Evolutionary conservation across 192 early-diverging fungal genomes (phyloP), one percentile per base, ranked within the genome.

Genomic region (Jimgerdemannia flammicorona): DNA sequence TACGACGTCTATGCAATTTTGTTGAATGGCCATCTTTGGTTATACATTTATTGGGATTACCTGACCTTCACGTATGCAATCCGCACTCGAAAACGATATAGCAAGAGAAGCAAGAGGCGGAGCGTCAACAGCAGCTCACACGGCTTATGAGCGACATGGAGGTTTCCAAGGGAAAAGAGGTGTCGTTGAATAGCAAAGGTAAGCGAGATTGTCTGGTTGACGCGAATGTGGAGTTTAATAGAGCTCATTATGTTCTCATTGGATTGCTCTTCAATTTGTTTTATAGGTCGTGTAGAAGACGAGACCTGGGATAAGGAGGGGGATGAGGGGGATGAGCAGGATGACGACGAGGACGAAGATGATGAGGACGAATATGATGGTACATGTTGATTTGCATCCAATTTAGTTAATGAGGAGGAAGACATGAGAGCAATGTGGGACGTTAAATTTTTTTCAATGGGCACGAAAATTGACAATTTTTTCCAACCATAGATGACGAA

Each of bases 111-210:
- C 87, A 90, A 83, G 89, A 88, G 76, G 86, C 84, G 67, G 86
- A 91, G 63, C 75, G 78, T 67, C 72, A 83, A 66, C 68, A 91
- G 67, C 88, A 93, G 70, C 75, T 99, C 75, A 84, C 83, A 43
- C 90, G 90, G 43, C 82, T 99, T 59, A 92, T 99, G 94, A 83
- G 88, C 44, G 97, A 99, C 85, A 93, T 99, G 87, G 82, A 92
- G 18, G 86, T 97, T 42, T 78, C 87, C 3, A 85, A 87, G 64
- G 85, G 84, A 18, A 68, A 67, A 42, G 83, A 87, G 72, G 80
- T 84, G 71, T 40, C 70, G 54, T 29, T 87, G 72, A 77, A 80
- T 75, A 64, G 77, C 44, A 14, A 72, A 74, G 67, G 80, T 79
- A 63, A 71, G 72, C 42, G 42, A 20, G 29, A 54, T 39, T 42